Evolutionary conservation across 208 protist species (phyloP).

Genomic region (Leishmania gerbilli): DNA sequence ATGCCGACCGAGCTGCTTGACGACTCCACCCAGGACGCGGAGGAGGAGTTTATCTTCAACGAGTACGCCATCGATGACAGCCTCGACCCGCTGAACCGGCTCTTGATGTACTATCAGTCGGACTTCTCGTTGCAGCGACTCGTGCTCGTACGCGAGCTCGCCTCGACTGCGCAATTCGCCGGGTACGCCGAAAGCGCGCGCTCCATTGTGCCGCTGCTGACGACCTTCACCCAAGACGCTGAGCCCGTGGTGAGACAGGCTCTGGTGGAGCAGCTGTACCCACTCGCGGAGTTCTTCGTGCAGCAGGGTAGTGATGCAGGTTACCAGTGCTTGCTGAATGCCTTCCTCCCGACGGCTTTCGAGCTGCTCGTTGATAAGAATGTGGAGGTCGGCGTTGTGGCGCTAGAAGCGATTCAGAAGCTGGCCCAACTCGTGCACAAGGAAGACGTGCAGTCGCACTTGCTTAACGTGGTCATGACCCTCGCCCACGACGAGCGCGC

Average conservation of each 20-base stretch:
- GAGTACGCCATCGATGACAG: constrained; percentile 94
- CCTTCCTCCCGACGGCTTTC: constrained; percentile 92
- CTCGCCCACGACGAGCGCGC: constrained; percentile 94
- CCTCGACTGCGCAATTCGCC: constrained; percentile 79
- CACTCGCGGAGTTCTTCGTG: constrained; percentile 80
- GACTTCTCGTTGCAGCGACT: constrained; percentile 92
- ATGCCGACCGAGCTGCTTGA: constrained; percentile 51
- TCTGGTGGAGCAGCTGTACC: constrained; percentile 89
- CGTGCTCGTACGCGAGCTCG: constrained; percentile 84
- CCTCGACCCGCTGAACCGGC: constrained; percentile 82
- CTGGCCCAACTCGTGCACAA: constrained; percentile 83
- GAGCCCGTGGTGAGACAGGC: constrained; percentile 93
- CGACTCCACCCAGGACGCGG: constrained; percentile 52
- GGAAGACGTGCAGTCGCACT: constrained; percentile 84
- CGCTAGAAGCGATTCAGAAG: constrained; percentile 80
- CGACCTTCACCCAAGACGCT: constrained; percentile 84
- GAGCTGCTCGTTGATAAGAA: constrained; percentile 96
- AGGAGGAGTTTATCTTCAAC: constrained; percentile 93
- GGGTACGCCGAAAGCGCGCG: constrained; percentile 83
- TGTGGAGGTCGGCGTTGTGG: constrained; percentile 87
- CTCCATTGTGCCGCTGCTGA: constrained; percentile 85
- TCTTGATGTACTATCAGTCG: constrained; percentile 88
- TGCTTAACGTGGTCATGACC: constrained; percentile 90
- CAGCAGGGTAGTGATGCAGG: constrained; percentile 73
- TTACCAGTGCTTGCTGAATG: constrained; percentile 83